A percentile compares a stretch with the other conserved stretches of the same genome.
These are phyloP conservation scores for Bigelowiella natans DNA, from an alignment of 78 protist genomes.

Conservation along the genomic window DNA sequence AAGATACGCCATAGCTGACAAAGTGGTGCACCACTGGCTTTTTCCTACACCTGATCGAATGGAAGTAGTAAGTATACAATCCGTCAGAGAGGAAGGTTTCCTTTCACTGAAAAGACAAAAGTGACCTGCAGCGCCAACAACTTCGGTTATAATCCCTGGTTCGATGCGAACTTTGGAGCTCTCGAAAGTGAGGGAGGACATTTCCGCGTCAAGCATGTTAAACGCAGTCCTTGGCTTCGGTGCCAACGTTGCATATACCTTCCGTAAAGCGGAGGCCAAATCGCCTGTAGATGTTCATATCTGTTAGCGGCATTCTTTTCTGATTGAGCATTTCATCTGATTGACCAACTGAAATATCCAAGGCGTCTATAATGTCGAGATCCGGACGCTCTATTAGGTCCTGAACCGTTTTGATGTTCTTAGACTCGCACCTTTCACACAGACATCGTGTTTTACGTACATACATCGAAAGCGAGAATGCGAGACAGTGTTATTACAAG, in stretches of 20 bases:
- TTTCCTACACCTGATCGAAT: not conserved
- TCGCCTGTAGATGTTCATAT: not conserved
- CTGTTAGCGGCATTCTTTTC: no score
- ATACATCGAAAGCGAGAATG: no score
- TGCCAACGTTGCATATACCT: not conserved
- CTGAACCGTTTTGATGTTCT: no score
- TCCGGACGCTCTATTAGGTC: no score
- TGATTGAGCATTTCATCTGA: no score
- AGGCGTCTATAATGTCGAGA: no score
- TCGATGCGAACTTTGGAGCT: not conserved
- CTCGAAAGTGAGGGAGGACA: not conserved
- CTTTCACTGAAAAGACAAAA: not conserved
- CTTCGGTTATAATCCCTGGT: not conserved
- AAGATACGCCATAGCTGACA: not conserved
- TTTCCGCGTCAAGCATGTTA: not conserved
- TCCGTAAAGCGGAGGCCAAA: not conserved
- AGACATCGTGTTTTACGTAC: no score
- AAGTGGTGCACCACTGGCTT: not conserved
- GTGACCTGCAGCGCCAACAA: not conserved
- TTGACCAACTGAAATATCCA: no score
- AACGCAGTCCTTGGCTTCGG: not conserved
- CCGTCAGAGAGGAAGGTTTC: not conserved
- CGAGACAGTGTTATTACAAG: no score
- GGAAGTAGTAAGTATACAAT: not conserved
- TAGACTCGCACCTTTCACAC: no score